These are phyloP conservation scores for Monascus ruber DNA, from an alignment of 2,329 filamentous ascomycete genomes.

Conservation along the genomic window DNA sequence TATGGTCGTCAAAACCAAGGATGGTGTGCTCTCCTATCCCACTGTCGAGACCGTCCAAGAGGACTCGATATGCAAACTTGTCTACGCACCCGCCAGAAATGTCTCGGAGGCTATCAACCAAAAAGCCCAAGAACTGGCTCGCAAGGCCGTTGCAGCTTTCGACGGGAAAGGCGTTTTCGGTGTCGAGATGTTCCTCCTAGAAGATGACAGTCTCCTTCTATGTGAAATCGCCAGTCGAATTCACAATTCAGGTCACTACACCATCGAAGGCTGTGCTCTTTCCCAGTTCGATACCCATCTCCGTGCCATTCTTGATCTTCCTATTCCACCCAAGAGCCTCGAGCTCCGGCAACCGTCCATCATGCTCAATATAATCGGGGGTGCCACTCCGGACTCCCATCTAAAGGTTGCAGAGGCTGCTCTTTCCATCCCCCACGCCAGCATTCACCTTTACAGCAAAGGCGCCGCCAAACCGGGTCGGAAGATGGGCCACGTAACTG, in stretches of 20 bases:
- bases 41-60: constrained; percentile 92
- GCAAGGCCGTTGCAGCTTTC: constrained; percentile 66
- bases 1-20: constrained; percentile 85
- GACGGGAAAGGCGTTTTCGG: constrained; percentile 89
- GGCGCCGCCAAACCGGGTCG: constrained; percentile 68
- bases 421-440: constrained; percentile 46
- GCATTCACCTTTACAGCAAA: constrained; percentile 86
- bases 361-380: constrained; percentile 45
- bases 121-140: constrained; percentile 64
- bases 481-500: constrained; percentile 91
- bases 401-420: constrained; percentile 46
- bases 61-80: constrained; percentile 87
- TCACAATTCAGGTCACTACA: constrained; percentile 92
- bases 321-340: constrained; percentile 44
- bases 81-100: constrained; percentile 70
- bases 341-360: constrained; percentile 38
- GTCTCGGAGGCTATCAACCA: constrained; percentile 51
- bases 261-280: constrained; percentile 79
- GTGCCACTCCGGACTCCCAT: constrained; percentile 53
- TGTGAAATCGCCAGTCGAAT: constrained; percentile 78
- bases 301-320: constrained; percentile 63
- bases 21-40: constrained; percentile 64
- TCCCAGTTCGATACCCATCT: constrained; percentile 92
- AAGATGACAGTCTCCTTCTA: constrained; percentile 60
- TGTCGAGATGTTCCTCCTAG: constrained; percentile 85